Percentiles rank a stretch among this genome's conserved stretches.
phyloP scores from a whole-genome alignment of 1,284 basidiomycete genomes.

The Ceratobasidium sp. region DNA sequence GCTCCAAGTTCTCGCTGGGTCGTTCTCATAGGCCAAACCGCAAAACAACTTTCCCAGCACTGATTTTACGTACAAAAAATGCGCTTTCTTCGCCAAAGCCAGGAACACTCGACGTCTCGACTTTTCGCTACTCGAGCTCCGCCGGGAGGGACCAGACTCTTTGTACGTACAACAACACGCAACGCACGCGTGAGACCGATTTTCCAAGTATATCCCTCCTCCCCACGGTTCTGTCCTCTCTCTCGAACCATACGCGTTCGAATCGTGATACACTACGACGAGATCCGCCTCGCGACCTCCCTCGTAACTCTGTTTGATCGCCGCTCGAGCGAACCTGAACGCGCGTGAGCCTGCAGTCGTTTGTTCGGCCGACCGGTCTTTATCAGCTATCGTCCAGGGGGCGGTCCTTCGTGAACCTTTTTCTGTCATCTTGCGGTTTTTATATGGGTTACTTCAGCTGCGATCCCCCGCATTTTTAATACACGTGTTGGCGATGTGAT shows the following conservation, averaged over 20 bases:
- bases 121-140: conserved; percentile 2
- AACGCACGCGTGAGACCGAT: conserved; percentile 22
- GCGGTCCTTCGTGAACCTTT: neutral
- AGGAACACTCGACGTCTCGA: neutral
- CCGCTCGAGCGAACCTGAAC: conserved; percentile 30
- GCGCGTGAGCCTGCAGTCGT: conserved; percentile 11
- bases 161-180: neutral
- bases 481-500: conserved; percentile 19
- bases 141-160: neutral
- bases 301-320: conserved; percentile 9
- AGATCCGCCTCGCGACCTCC: conserved; percentile 21
- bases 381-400: neutral
- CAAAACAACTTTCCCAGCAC: neutral
- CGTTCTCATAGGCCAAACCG: neutral
- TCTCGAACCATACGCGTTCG: conserved; percentile 21
- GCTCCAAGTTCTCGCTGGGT: too few species aligned
- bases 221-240: neutral
- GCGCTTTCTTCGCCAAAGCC: neutral
- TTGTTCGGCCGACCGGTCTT: conserved; percentile 15
- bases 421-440: neutral
- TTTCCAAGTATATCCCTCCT: neutral
- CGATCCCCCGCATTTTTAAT: conserved; percentile 26
- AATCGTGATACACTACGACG: conserved; percentile 17
- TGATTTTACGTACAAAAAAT: conserved; percentile 22
- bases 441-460: neutral